Base-by-base conservation (phyloP, 2,329 filamentous ascomycete genomes). In the Rutstroemia sp. region DNA sequence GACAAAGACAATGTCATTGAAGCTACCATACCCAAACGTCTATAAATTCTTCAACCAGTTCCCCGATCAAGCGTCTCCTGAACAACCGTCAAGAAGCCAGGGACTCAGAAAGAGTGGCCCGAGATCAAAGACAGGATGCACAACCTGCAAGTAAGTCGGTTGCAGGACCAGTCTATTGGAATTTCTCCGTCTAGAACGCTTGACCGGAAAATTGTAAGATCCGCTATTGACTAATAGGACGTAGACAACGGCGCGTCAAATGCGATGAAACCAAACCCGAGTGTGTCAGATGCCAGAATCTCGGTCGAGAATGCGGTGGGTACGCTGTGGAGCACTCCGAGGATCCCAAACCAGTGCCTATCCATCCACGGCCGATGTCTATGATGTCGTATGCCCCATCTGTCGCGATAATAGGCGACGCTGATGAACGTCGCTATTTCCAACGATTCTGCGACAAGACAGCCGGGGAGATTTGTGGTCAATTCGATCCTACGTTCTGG, bases 21-120 rank as follows among this genome's bases (percentile, higher is more conserved):
- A 61, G 59, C 65, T 66, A 60, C 66, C 66, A n/a, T 67, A 64
- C 53, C 66, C 66, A 25, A 68, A 68, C 57, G 66, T 68, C 42
- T 68, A 68, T 60, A 68, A 67, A 59, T 68, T 67, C 61, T 67
- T 65, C 61, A 68, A 68, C 52, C 66, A 68, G 51, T 67, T 68
- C 42, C 66, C 66, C 30, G 63, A 67, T 50, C 65, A 67, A 57
- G 61, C 62, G 19, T 66, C 65, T 34, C 65, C 66, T 27, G 66
- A 68, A 48, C 64, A 67, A 46, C 64, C 62, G 16, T 68, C 65
- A 4, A 60, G 66, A 54, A 68, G 65, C 58, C 66, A 68, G 60
- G 66, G 66, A 25, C 64, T 68, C 12, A 63, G 66, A 51, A 68
- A 68, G 66, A 68, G 66, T 59, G 66, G 66, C 17, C 66, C 66